Base-by-base conservation (phyloP, 345 rosid genomes). In the Cardamine occulta region DNA sequence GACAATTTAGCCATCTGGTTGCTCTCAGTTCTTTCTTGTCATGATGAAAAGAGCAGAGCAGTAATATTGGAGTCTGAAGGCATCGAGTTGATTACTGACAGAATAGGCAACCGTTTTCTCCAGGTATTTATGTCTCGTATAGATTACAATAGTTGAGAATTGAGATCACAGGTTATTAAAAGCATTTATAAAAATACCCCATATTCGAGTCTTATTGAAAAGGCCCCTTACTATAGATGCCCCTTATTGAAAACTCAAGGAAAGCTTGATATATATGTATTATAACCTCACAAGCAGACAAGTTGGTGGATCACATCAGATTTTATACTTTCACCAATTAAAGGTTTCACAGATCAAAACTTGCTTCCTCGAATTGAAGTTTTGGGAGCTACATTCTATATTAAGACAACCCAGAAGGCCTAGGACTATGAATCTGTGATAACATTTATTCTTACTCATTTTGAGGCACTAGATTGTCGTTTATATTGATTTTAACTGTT, bases 61-160 rank as follows among this genome's bases (percentile, higher is more conserved):
- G 86, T 82, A 29, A 89, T 96, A 78, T 77, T 96, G 98, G 98
- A 93, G 70, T 86, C 98, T 57, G 99, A 91, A 73, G 98, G 93
- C 29, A 68, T 96, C 61, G 98, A 96, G 82, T 89, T 86, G 80
- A 87, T 96, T 39, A 89, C 95, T 0, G 92, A 89, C 78, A 87
- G 89, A 81, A 88, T 93, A 62, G 81, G 88, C 35, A 68, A 83
- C 73, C 84, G 86, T 72, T 84, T 76, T 74, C 78, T 87, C 80
- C 97, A 96, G 95, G 99, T 96, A 85, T 57, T 32, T n/a, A 9
- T 51, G 51, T 72, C 75, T 59, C 47, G 72, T 69, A 6, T 70
- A 47, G 48, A 12, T 66, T 21, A 53, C 52, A 14, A 17, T 54
- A 4, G 23, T 76, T 63, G 24, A 45, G 19, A 4, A 17, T 78